phyloP scores from a whole-genome alignment of 345 rosid species.

The Atalantia buxifolia region DNA sequence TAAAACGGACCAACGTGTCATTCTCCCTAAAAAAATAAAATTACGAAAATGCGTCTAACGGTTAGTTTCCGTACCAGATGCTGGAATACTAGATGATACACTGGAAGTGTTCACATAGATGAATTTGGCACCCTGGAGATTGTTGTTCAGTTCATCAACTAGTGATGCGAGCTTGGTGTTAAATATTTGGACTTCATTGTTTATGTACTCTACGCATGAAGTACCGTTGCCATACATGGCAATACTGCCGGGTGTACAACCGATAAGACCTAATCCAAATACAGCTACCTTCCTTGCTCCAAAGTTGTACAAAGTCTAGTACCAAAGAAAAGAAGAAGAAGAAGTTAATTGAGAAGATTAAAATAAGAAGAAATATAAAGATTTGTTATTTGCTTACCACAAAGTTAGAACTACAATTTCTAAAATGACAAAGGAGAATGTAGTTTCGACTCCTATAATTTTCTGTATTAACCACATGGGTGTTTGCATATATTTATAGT shows the following conservation, averaged over 20 bases:
- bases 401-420: too few relatives aligned
- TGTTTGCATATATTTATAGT: too few relatives aligned
- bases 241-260: slow-evolving; percentile 32
- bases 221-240: slow-evolving; percentile 14
- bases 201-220: slow-evolving; percentile 14
- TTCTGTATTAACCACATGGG: too few relatives aligned
- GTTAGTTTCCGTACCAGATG: not conserved
- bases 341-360: not conserved
- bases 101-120: slow-evolving; percentile 19
- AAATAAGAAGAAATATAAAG: not conserved
- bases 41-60: too few relatives aligned
- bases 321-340: not conserved
- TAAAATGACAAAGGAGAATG: too few relatives aligned
- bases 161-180: slow-evolving; percentile 20
- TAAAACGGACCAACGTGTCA: too few relatives aligned
- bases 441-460: too few relatives aligned
- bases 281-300: slow-evolving; percentile 47
- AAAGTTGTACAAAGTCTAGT: slow-evolving; percentile 34
- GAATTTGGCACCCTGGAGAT: slow-evolving; percentile 20
- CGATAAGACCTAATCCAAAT: slow-evolving; percentile 41
- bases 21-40: too few relatives aligned
- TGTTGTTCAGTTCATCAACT: slow-evolving; percentile 21
- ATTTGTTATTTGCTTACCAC: too few relatives aligned
- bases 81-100: not conserved
- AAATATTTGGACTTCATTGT: slow-evolving; percentile 17